These are phyloP conservation scores for Aspergillus aculeatinus DNA, from an alignment of 2,329 filamentous ascomycete genomes.

Conservation along the genomic window DNA sequence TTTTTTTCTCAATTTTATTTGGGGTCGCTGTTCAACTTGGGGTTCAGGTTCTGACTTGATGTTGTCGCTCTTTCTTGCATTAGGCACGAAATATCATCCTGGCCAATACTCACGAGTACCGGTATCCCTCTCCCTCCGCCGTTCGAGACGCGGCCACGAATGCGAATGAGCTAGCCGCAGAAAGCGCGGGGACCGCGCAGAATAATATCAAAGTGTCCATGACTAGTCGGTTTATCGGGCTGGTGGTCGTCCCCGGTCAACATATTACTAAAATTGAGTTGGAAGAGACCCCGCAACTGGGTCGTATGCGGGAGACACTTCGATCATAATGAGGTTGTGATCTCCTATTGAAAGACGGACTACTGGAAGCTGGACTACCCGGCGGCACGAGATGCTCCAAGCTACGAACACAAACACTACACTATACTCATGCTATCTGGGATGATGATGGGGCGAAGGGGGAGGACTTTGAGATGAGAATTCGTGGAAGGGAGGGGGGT, in stretches of 20 bases:
- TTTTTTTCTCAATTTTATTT: no score
- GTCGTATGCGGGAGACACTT: constrained; percentile 21
- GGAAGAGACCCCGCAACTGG: constrained; percentile 57
- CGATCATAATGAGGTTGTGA: constrained; percentile 14
- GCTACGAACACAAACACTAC: neutral
- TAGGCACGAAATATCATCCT: constrained; percentile 89
- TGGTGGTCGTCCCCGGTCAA: constrained; percentile 84
- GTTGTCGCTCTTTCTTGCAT: neutral
- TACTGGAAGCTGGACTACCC: neutral
- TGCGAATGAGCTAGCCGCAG: constrained; percentile 24
- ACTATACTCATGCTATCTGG: neutral
- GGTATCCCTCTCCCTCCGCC: constrained; percentile 62
- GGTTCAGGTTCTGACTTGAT: neutral
- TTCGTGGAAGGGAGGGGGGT: neutral
- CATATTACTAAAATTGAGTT: constrained; percentile 86
- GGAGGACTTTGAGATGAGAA: neutral
- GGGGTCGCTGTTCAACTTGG: constrained; percentile 15
- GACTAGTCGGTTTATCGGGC: constrained; percentile 80
- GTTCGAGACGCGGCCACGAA: constrained; percentile 44
- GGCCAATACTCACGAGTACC: constrained; percentile 83
- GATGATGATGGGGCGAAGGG: neutral
- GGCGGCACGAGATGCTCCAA: neutral
- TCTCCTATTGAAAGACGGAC: neutral
- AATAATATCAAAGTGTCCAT: constrained; percentile 63
- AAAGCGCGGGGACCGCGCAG: constrained; percentile 16